Evolutionary conservation across 2,329 filamentous ascomycete species (phyloP).

Genomic region (Fusarium sp.): DNA sequence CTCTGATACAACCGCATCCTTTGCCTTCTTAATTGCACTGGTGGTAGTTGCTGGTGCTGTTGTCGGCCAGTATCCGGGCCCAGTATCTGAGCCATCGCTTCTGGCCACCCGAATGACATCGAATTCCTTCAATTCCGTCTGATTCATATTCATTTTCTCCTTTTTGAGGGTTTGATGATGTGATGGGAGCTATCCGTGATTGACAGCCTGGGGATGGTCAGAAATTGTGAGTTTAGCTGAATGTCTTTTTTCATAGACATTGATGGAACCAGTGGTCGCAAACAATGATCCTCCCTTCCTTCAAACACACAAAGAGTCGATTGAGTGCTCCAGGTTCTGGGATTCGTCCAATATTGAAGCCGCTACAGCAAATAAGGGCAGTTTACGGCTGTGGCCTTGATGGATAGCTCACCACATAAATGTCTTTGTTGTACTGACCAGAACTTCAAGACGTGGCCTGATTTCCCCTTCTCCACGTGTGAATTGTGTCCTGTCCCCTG

Average conservation of each 20-base stretch:
- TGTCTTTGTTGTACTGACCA: conserved; percentile 1
- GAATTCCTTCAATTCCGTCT: conserved; percentile 56
- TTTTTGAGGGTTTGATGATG: neutral
- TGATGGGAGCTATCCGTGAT: neutral
- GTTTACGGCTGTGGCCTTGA: conserved; percentile 9
- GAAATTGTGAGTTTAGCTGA: neutral
- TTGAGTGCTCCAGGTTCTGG: neutral
- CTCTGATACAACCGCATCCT: conserved; percentile 51
- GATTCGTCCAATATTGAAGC: neutral
- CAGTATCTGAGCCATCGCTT: conserved; percentile 61
- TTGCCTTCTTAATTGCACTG: conserved; percentile 54
- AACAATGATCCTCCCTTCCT: neutral
- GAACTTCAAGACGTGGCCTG: neutral
- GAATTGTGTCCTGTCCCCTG: neutral
- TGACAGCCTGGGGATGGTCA: neutral
- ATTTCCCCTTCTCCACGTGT: neutral
- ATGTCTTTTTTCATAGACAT: neutral
- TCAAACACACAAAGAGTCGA: neutral
- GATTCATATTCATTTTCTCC: conserved; percentile 21
- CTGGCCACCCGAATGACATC: conserved; percentile 58
- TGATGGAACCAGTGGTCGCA: conserved; percentile 3
- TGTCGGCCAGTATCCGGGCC: conserved; percentile 60
- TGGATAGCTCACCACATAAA: conserved; percentile 12
- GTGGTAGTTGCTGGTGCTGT: conserved; percentile 44
- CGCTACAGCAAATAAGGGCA: conserved; percentile 7